phyloP scores from a whole-genome alignment of 1,284 basidiomycete genomes.

The Ganoderma meredithae region DNA sequence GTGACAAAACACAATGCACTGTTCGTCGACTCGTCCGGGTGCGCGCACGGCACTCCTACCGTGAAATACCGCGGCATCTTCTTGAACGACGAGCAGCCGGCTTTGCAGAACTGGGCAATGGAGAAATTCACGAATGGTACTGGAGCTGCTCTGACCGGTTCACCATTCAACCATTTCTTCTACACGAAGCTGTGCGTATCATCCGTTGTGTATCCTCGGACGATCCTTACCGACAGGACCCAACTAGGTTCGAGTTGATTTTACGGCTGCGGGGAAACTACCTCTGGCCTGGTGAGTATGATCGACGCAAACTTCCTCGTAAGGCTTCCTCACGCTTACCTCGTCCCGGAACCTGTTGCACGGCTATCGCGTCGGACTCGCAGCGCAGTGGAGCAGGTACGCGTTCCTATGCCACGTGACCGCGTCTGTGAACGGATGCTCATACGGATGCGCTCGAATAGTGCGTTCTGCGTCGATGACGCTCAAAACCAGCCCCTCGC shows the following conservation, averaged over 20 bases:
- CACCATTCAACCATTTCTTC: conserved; percentile 71
- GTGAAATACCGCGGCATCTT: conserved; percentile 78
- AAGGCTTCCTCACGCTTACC: neutral
- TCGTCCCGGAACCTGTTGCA: neutral
- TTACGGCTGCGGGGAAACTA: conserved; percentile 76
- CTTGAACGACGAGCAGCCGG: conserved; percentile 51
- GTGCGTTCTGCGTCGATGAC: conserved; percentile 75
- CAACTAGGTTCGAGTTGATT: conserved; percentile 66
- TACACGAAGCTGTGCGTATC: conserved; percentile 63
- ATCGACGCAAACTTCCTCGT: neutral
- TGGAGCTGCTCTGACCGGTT: conserved; percentile 53
- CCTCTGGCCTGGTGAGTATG: conserved; percentile 57
- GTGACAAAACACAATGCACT: conserved; percentile 56
- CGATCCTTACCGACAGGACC: conserved; percentile 7
- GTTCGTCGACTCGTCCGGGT: conserved; percentile 57
- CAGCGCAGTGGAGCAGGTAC: conserved; percentile 36
- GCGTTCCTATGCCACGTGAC: conserved; percentile 16
- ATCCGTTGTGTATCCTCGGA: neutral
- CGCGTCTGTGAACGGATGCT: conserved; percentile 9
- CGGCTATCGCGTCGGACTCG: neutral
- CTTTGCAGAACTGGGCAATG: conserved; percentile 59
- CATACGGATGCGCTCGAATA: conserved; percentile 38
- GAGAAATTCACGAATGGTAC: conserved; percentile 75
- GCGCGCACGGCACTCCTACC: conserved; percentile 70
- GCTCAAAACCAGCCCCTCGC: conserved; percentile 68